Conservation (phyloP, 2,329 filamentous ascomycete genomes). For the Chrysosphaeria jannelii region DNA sequence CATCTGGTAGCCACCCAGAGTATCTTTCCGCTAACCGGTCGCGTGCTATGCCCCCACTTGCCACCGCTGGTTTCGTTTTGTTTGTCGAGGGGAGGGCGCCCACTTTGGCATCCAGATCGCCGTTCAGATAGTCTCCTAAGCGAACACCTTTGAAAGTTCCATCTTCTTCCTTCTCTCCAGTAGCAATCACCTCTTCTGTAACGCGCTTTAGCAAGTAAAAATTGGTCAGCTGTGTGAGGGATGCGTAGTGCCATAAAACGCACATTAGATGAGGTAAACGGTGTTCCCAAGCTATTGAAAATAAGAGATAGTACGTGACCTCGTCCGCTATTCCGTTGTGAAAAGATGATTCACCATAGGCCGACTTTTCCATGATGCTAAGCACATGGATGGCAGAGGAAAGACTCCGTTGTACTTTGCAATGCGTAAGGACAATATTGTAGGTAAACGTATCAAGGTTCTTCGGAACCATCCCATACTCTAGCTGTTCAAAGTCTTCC, state of each 20-base stretch:
- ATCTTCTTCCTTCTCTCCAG: too few relatives aligned
- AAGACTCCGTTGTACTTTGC: constrained; percentile 5
- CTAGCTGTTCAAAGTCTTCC: too few relatives aligned
- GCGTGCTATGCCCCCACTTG: too few relatives aligned
- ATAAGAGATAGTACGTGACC: constrained; percentile 11
- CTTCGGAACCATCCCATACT: too few relatives aligned
- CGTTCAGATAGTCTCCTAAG: constrained; percentile 16
- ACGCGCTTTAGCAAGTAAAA: constrained; percentile 7
- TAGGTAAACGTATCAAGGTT: constrained; percentile 9
- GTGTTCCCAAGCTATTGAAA: constrained; percentile 9
- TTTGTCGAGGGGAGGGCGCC: constrained; percentile 6
- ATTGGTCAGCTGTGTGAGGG: constrained; percentile 5
- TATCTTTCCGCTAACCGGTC: too few relatives aligned
- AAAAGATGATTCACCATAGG: too few relatives aligned
- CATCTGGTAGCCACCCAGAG: too few relatives aligned
- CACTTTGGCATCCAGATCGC: constrained; percentile 6
- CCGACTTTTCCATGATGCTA: background rate
- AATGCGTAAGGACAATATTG: constrained; percentile 9
- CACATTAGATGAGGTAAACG: constrained; percentile 8
- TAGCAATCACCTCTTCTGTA: constrained; percentile 1
- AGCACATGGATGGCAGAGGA: constrained; percentile 5
- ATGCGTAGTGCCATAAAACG: constrained; percentile 10
- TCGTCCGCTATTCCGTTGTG: too few relatives aligned
- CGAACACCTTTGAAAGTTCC: too few relatives aligned
- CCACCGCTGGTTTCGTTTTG: too few relatives aligned